phyloP scores from a whole-genome alignment of 2,329 filamentous ascomycete genomes.

The Bipolaris victoriae region DNA sequence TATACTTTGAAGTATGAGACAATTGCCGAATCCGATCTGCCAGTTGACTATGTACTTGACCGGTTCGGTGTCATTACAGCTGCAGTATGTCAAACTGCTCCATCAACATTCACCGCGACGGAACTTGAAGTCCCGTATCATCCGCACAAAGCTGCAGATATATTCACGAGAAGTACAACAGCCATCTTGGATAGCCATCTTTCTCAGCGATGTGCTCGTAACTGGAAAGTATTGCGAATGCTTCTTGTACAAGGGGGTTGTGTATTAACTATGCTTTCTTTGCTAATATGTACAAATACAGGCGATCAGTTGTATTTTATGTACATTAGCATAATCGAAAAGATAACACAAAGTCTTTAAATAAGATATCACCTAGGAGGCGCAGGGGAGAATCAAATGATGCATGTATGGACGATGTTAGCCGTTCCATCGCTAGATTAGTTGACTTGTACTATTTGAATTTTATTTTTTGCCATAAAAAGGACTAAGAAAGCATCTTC shows the following conservation, averaged over 20 bases:
- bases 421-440: not conserved
- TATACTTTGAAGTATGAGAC: constrained; percentile 6
- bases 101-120: not conserved
- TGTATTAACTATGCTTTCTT: constrained; percentile 2
- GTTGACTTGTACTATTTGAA: not conserved
- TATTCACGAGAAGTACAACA: constrained; percentile 1
- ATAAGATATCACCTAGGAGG: not conserved
- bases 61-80: constrained; percentile 19
- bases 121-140: not conserved
- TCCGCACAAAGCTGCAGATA: not conserved
- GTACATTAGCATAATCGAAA: not conserved
- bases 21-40: constrained; percentile 14
- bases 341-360: not conserved
- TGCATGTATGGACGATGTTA: not conserved
- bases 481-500: not conserved
- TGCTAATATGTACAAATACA: not conserved
- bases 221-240: not conserved
- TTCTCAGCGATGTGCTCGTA: constrained; percentile 1
- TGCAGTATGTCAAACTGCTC: constrained; percentile 2
- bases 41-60: constrained; percentile 19
- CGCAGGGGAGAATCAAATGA: not conserved
- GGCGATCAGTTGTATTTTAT: not conserved
- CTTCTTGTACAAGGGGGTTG: not conserved
- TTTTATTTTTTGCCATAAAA: not conserved
- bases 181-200: not conserved